A percentile compares a stretch with the other conserved stretches of the same genome.
These are phyloP conservation scores for Collariella sp. DNA, from an alignment of 495 filamentous ascomycete genomes.

Conservation along the genomic window DNA sequence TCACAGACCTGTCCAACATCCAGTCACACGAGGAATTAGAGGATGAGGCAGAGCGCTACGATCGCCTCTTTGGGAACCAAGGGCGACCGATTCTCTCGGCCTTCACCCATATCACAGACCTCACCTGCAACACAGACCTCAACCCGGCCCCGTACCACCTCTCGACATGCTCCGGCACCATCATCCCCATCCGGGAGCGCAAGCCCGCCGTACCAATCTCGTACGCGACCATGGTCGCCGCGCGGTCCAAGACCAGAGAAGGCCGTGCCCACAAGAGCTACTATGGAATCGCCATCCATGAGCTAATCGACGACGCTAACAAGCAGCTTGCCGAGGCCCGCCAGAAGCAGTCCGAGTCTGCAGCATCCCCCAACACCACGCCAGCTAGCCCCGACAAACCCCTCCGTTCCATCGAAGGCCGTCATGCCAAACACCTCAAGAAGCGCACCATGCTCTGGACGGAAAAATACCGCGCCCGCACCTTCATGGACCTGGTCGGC, in stretches of 20 bases:
- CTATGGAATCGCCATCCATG: slow-evolving; percentile 86
- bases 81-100: not conserved
- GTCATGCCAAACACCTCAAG: slow-evolving; percentile 32
- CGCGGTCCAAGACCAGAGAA: slow-evolving; percentile 56
- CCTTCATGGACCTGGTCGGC: slow-evolving; percentile 86
- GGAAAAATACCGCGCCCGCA: slow-evolving; percentile 83
- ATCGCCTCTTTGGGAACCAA: slow-evolving; percentile 21
- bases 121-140: slow-evolving; percentile 1
- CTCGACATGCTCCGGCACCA: slow-evolving; percentile 59
- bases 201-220: slow-evolving; percentile 41
- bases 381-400: slow-evolving; percentile 22
- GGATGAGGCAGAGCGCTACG: slow-evolving; percentile 22
- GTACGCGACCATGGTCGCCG: slow-evolving; percentile 61
- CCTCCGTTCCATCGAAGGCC: slow-evolving; percentile 30
- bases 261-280: slow-evolving; percentile 73
- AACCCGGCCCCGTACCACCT: slow-evolving; percentile 36
- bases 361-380: slow-evolving; percentile 20
- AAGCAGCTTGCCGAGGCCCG: slow-evolving; percentile 33
- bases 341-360: slow-evolving; percentile 6
- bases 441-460: slow-evolving; percentile 60
- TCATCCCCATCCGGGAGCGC: slow-evolving; percentile 47
- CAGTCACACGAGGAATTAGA: slow-evolving; percentile 12
- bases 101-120: slow-evolving; percentile 1
- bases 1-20: slow-evolving; percentile 14
- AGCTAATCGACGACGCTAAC: slow-evolving; percentile 62